Evolutionary conservation across 2,329 filamentous ascomycete species (phyloP).

Genomic region (Chlorencoelia australis): DNA sequence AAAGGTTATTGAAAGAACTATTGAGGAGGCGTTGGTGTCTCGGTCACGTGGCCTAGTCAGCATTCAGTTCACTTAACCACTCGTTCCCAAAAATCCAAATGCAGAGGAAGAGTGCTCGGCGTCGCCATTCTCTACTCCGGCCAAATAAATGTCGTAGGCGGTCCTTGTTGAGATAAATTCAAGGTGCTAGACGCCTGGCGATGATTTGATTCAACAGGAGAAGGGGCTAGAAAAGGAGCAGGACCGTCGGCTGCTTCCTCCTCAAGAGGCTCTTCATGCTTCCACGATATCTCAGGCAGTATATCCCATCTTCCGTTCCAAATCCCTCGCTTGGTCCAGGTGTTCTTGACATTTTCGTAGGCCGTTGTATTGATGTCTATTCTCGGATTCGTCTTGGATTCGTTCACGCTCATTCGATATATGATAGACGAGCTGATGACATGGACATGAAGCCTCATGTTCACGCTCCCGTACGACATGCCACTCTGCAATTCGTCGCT

Average conservation of each 20-base stretch:
- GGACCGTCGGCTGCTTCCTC: neutral
- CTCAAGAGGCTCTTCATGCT: slow-evolving; percentile 22
- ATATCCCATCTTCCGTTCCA: slow-evolving; percentile 25
- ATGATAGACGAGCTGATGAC: slow-evolving; percentile 22
- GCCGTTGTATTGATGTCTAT: slow-evolving; percentile 23
- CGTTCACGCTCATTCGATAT: slow-evolving; percentile 19
- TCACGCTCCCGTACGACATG: slow-evolving; percentile 11
- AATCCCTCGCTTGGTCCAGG: slow-evolving; percentile 23
- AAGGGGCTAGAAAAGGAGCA: slow-evolving; percentile 9
- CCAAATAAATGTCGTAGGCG: slow-evolving; percentile 3
- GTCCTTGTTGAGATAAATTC: slow-evolving; percentile 6
- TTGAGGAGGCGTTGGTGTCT: too few relatives aligned
- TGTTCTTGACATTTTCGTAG: slow-evolving; percentile 25
- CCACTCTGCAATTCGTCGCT: slow-evolving; percentile 7
- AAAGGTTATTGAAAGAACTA: too few relatives aligned
- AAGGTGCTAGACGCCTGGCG: slow-evolving; percentile 3
- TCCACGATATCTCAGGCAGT: slow-evolving; percentile 26
- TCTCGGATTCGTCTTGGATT: slow-evolving; percentile 21
- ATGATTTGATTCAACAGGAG: slow-evolving; percentile 10
- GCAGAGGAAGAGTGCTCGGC: slow-evolving; percentile 3
- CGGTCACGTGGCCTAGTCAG: too few relatives aligned
- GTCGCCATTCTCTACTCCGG: slow-evolving; percentile 5
- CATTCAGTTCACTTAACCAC: too few relatives aligned
- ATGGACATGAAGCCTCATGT: slow-evolving; percentile 21
- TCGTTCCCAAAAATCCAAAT: too few relatives aligned